Conservation (phyloP, 495 filamentous ascomycete species). For the Opeltia flavorubescens region DNA sequence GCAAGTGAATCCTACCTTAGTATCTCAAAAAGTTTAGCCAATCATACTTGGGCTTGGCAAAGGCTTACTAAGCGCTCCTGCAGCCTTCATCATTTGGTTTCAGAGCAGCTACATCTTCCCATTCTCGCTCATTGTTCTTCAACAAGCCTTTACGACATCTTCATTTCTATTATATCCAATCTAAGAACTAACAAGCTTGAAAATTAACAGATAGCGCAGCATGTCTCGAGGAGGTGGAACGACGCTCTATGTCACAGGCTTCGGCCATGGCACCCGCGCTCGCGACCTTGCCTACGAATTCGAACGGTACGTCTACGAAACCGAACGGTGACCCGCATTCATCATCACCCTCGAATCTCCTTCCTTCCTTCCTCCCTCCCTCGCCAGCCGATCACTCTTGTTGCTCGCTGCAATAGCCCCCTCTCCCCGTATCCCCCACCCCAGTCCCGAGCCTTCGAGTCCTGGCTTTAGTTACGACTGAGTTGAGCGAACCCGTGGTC, state of each 20-base stretch:
- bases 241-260: constrained; percentile 94
- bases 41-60: too few relatives aligned
- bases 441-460: constrained; percentile 16
- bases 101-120: too few relatives aligned
- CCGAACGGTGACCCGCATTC: constrained; percentile 20
- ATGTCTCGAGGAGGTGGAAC: constrained; percentile 90
- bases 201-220: too few relatives aligned
- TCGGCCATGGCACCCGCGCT: constrained; percentile 96
- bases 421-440: constrained; percentile 10
- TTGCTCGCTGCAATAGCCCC: constrained; percentile 17
- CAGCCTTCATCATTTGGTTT: too few relatives aligned
- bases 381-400: constrained; percentile 39
- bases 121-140: too few relatives aligned
- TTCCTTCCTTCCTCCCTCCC: constrained; percentile 16
- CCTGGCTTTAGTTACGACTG: background rate
- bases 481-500: constrained; percentile 1
- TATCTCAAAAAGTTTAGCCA: too few relatives aligned
- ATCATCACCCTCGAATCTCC: background rate
- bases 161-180: too few relatives aligned
- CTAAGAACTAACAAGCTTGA: too few relatives aligned
- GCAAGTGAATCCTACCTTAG: too few relatives aligned
- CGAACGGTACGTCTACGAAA: constrained; percentile 79
- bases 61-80: too few relatives aligned
- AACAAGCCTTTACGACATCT: too few relatives aligned
- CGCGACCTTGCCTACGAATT: constrained; percentile 99